Evolutionary conservation across 805 yeast species (phyloP).

Genomic region (Kodamaea leandrae): DNA sequence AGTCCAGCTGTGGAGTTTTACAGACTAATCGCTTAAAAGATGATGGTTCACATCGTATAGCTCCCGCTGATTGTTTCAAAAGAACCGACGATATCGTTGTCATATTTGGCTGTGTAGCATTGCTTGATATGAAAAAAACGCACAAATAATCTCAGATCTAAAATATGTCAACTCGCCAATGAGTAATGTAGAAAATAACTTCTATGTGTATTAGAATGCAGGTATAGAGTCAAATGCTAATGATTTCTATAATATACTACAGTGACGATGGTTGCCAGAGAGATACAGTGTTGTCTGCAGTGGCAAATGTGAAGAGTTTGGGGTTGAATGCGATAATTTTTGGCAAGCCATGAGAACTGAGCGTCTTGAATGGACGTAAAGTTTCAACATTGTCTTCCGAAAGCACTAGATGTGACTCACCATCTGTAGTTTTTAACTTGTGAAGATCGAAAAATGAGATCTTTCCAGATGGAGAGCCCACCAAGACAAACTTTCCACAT

Average conservation of each 20-base stretch:
- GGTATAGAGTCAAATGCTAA: no score
- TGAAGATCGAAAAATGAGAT: slow-evolving; percentile 31
- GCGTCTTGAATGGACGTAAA: slow-evolving; percentile 23
- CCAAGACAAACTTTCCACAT: slow-evolving; percentile 38
- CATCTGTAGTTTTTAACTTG: slow-evolving; percentile 22
- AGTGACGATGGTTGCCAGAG: slow-evolving; percentile 33
- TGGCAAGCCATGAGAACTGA: slow-evolving; percentile 38
- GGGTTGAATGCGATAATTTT: slow-evolving; percentile 61
- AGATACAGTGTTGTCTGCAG: slow-evolving; percentile 52
- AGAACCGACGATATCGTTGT: no score
- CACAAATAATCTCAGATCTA: no score
- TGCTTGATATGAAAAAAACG: no score
- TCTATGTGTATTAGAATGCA: no score
- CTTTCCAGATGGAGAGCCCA: slow-evolving; percentile 28
- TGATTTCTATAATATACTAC: no score
- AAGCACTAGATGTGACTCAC: slow-evolving; percentile 16
- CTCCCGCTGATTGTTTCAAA: no score
- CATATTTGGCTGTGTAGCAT: no score
- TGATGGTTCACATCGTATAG: neutral
- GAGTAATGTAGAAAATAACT: no score
- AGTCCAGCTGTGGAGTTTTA: slow-evolving; percentile 2
- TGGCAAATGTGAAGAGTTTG: slow-evolving; percentile 54
- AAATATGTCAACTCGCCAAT: no score
- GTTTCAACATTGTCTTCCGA: slow-evolving; percentile 19
- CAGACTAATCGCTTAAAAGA: neutral